Percentiles rank a stretch among this genome's conserved stretches.
Evolutionary conservation across 2,329 filamentous ascomycete species (phyloP).

Genomic region (Trichoderma oligosporum): DNA sequence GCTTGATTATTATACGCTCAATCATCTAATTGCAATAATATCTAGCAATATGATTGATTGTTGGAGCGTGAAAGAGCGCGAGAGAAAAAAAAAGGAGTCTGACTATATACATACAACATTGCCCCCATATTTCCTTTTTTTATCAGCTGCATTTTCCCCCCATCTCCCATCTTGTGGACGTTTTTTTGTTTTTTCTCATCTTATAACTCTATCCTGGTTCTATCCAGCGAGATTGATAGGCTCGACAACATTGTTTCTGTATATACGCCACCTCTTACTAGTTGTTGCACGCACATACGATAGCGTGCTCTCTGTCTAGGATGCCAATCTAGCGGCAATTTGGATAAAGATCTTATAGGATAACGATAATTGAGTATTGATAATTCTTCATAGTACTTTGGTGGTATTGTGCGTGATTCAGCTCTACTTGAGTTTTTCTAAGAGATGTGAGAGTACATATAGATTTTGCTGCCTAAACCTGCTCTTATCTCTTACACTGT

Average conservation of each 20-base stretch:
- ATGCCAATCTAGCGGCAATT: neutral
- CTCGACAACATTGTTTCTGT: constrained; percentile 2
- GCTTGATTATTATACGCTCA: neutral
- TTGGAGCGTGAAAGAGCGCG: neutral
- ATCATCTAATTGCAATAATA: neutral
- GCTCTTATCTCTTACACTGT: too few species aligned
- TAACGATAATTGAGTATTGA: constrained; percentile 8
- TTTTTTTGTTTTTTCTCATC: neutral
- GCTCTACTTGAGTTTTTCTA: too few species aligned
- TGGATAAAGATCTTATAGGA: constrained; percentile 1
- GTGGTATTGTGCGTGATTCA: too few species aligned
- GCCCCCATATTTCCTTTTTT: neutral
- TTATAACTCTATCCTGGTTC: neutral
- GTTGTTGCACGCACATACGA: neutral
- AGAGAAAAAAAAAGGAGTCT: neutral
- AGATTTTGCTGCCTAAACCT: too few species aligned
- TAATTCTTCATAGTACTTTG: too few species aligned
- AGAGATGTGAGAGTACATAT: too few species aligned
- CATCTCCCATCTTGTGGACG: neutral
- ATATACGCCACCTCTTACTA: neutral
- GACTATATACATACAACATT: constrained; percentile 10
- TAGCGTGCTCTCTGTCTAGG: neutral
- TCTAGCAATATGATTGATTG: neutral
- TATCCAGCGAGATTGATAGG: neutral
- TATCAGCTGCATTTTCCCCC: neutral